Base-by-base conservation (phyloP, 441 rosid genomes). In the Aleurites moluccanus region DNA sequence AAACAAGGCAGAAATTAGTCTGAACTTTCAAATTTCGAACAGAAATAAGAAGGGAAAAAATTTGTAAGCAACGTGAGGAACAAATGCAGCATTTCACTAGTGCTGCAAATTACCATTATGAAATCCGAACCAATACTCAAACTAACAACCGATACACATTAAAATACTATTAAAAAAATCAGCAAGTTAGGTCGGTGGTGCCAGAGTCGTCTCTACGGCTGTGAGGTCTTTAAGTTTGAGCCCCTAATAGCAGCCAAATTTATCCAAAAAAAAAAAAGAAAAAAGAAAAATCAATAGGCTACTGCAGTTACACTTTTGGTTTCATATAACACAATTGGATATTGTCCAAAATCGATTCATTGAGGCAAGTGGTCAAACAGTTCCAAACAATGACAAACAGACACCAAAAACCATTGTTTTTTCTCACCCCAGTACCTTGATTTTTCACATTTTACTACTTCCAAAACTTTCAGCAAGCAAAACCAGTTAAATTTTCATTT, bases 351-450 rank as follows among this genome's bases (percentile, higher is more conserved):
- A 20, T 52, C 2, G 47, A 47, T 10, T 11, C 69, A 61, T 42
- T 15, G 60, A 67, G 65, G 10, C 60, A 73, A 60, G 50, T 67
- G 11, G 53, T 30, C 77, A 30, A 60, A 73, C 66, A 68, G 15
- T 33, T 52, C 40, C 20, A 61, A 1, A 49, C 69, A 73, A 30
- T 30, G 18, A 44, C 5, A n/a, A 52, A 3, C 35, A 23, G 13
- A 9, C 18, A 16, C 50, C 4, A 3, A 10, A 15, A 3, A 23
- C 20, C 23, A 16, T 16, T 3, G 23, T 0, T 11, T 8, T 35
- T 4, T 3, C 21, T 23, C 1, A 6, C 60, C 30, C 30, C 62
- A n/a, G 45, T 10, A 27, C 44, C 8, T 25, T 8, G 33, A 21
- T 25, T 23, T 67, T 16, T 10, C 4, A 8, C 2, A 15, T 45